A percentile compares a stretch with the other conserved stretches of the same genome.
phyloP scores from a whole-genome alignment of 202 grass and related monocot species.

The Zoysia matrella region DNA sequence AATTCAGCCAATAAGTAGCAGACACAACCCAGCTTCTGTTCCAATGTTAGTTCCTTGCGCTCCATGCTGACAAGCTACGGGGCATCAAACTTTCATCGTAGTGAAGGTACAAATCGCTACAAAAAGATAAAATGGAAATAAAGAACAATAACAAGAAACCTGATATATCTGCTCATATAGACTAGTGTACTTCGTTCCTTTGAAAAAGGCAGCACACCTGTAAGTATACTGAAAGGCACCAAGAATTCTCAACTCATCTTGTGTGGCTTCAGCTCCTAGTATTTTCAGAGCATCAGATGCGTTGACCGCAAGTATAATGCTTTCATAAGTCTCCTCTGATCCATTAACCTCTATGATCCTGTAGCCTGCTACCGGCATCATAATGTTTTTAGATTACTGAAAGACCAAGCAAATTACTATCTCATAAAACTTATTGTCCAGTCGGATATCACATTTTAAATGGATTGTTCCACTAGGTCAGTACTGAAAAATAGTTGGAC shows the following conservation, averaged over 20 bases:
- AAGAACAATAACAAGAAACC: neutral
- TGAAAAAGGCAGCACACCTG: conserved; percentile 25
- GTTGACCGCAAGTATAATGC: conserved; percentile 64
- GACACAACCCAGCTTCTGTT: conserved; percentile 55
- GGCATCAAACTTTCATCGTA: conserved; percentile 78
- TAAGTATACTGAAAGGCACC: conserved; percentile 79
- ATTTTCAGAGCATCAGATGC: conserved; percentile 78
- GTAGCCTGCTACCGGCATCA: conserved; percentile 45
- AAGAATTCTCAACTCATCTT: conserved; percentile 70
- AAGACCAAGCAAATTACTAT: neutral
- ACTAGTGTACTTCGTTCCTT: neutral
- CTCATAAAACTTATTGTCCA: neutral
- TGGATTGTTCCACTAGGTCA: neutral
- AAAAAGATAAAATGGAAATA: conserved; percentile 2
- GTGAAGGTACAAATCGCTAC: conserved; percentile 87
- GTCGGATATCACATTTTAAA: neutral
- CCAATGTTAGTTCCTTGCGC: conserved; percentile 90
- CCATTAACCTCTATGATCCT: conserved; percentile 43
- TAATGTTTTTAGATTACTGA: neutral
- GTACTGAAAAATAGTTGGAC: neutral
- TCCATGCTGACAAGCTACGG: conserved; percentile 74
- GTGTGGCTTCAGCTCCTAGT: conserved; percentile 71
- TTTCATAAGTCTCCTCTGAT: conserved; percentile 64
- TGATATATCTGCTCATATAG: too few relatives aligned
- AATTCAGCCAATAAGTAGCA: conserved; percentile 91